Base-by-base conservation (phyloP, 1,284 basidiomycete species). In the Cryptococcus depauperatus region DNA sequence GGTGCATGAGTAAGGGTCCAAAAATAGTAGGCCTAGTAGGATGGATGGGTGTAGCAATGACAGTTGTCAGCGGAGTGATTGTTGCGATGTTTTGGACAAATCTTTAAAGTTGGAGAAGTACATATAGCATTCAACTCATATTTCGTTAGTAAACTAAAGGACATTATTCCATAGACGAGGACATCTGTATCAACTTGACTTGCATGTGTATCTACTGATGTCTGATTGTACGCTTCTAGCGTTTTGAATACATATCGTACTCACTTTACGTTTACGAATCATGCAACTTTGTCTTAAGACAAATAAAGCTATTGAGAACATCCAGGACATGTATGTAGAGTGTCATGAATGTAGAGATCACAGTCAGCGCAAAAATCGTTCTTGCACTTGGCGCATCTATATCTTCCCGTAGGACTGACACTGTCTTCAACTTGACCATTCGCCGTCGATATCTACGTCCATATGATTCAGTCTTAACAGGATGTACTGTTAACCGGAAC, bases 361-460 rank as follows among this genome's bases (percentile, higher is more conserved):
- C 84, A 86, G 34, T 85, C 82, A 18, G 76, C 73, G 59, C 84
- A 85, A 58, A 85, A 71, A 44, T 77, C 64, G 47, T 66, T 73
- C 75, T 39, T 21, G 50, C 65, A 69, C 47, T 70, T 69, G 2
- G 58, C 55, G 39, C 65, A 69, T 46, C 61, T 75, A 67, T 91
- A 91, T 22, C 86, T 75, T n/a, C 85, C 84, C 2, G 83, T 71
- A 1, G 81, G 78, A 53, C 83, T 87, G 58, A 89, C 73, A 2
- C 83, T 83, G 46, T 85, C 84, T 33, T 75, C 72, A 6, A 69
- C 56, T 25, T 65, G 68, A 6, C 59, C 69, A 22, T 52, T 46
- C 64, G 55, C 35, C 11, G 39, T 39, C 14, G 46, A 38, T 2
- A 44, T 8, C 49, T 55, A n/a, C n/a, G n/a, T n/a, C n/a, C n/a